Conservation (phyloP, 345 rosid species). For the Ceriops tagal region DNA sequence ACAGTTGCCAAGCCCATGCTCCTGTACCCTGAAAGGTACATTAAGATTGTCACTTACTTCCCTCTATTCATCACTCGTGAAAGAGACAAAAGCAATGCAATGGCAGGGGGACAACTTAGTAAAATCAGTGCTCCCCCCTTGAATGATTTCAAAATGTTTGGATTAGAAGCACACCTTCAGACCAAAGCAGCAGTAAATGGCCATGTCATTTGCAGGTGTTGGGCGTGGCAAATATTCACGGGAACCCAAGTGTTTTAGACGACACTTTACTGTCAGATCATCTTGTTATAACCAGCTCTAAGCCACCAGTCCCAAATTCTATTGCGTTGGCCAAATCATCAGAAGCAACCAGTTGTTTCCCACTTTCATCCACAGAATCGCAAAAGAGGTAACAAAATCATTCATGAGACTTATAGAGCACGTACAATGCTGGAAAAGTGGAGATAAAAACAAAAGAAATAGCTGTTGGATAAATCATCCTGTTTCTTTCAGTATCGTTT, state of each 20-base stretch:
- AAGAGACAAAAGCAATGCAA: background rate
- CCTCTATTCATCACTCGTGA: background rate
- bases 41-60: background rate
- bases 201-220: conserved; percentile 45
- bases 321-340: conserved; percentile 49
- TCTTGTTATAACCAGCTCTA: conserved; percentile 73
- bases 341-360: conserved; percentile 64
- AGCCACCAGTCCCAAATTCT: conserved; percentile 62
- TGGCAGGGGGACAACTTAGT: background rate
- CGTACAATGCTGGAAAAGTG: no score
- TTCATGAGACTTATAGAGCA: conserved; percentile 48
- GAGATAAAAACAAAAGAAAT: no score
- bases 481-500: no score
- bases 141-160: no score
- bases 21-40: conserved; percentile 56
- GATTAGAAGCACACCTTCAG: conserved; percentile 48
- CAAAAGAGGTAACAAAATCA: background rate
- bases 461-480: no score
- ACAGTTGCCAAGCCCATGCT: conserved; percentile 80
- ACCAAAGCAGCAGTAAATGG: conserved; percentile 61
- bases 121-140: background rate
- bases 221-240: conserved; percentile 86
- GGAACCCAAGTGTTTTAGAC: conserved; percentile 67
- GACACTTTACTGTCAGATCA: conserved; percentile 42
- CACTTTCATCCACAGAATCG: conserved; percentile 75